phyloP scores from a whole-genome alignment of 140 eudicot genomes.

The Anethum foeniculum region DNA sequence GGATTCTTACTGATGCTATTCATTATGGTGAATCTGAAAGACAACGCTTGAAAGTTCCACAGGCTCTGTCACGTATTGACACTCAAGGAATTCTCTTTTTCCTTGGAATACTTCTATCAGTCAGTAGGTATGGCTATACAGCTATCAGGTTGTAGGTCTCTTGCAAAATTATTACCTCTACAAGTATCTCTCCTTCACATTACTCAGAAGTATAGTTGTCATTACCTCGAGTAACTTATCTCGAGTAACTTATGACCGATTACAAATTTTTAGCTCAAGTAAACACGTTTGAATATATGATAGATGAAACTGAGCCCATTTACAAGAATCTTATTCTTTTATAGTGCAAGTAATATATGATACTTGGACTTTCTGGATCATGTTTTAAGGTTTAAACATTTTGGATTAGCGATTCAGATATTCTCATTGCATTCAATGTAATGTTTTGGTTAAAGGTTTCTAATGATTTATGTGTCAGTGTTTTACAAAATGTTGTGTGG shows the following conservation, averaged over 20 bases:
- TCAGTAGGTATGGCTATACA: conserved; percentile 61
- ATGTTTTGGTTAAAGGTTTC: not conserved
- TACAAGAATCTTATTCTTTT: not conserved
- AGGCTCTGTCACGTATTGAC: conserved; percentile 93
- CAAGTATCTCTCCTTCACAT: not conserved
- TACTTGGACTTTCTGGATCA: not conserved
- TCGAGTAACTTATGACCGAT: not conserved
- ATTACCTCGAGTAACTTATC: not conserved
- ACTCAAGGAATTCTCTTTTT: conserved; percentile 97
- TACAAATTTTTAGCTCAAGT: not conserved
- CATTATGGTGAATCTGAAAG: conserved; percentile 95
- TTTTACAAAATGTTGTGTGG: not conserved
- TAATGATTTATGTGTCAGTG: not conserved
- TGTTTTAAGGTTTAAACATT: not conserved
- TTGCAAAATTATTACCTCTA: not conserved
- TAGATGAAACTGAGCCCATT: not conserved
- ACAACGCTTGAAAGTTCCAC: conserved; percentile 87
- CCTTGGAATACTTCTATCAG: conserved; percentile 93
- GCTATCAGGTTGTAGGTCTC: not conserved
- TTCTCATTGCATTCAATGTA: not conserved
- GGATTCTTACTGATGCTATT: conserved; percentile 94
- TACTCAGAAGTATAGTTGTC: not conserved
- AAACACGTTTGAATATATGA: not conserved
- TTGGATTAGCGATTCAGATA: not conserved
- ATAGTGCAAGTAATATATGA: not conserved